Evolutionary conservation across 2,329 filamentous ascomycete genomes (phyloP).

Genomic region (Atkinsonella texensis): DNA sequence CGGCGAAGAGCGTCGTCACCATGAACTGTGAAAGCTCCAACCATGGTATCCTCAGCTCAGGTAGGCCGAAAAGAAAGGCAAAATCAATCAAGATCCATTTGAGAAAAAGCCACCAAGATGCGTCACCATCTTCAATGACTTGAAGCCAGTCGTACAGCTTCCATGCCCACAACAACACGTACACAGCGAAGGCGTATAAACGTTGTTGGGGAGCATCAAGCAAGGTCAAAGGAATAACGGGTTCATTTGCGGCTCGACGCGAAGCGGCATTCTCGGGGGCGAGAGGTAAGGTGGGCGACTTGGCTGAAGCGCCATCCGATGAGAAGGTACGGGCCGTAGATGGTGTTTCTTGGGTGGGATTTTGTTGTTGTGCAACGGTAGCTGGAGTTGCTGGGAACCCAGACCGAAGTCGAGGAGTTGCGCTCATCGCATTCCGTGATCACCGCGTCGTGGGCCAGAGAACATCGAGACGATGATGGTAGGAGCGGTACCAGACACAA

Average conservation of each 20-base stretch:
- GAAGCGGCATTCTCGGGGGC: conserved; percentile 31
- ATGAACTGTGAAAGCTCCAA: conserved; percentile 75
- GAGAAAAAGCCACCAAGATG: conserved; percentile 80
- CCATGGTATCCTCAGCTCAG: conserved; percentile 88
- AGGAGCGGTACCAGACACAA: too few species aligned
- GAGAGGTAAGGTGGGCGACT: conserved; percentile 28
- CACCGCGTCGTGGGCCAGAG: conserved; percentile 2
- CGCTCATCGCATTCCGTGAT: conserved; percentile 62
- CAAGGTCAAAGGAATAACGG: conserved; percentile 68
- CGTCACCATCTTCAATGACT: conserved; percentile 66
- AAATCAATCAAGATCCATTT: conserved; percentile 91
- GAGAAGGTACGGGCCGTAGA: conserved; percentile 18
- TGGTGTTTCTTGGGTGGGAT: conserved; percentile 21
- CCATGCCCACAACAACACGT: conserved; percentile 65
- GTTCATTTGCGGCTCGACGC: conserved; percentile 27
- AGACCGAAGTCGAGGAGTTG: conserved; percentile 71
- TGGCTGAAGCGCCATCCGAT: conserved; percentile 18
- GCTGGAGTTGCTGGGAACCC: conserved; percentile 68
- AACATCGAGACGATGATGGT: conserved; percentile 6
- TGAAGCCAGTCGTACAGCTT: conserved; percentile 77
- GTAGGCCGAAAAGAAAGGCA: conserved; percentile 74
- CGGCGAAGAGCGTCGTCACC: conserved; percentile 57
- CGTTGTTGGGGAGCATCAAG: conserved; percentile 87
- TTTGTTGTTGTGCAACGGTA: conserved; percentile 27
- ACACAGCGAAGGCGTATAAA: conserved; percentile 74